phyloP scores from a whole-genome alignment of 169 alveolate genomes.

The Amoebophrya sp. region DNA sequence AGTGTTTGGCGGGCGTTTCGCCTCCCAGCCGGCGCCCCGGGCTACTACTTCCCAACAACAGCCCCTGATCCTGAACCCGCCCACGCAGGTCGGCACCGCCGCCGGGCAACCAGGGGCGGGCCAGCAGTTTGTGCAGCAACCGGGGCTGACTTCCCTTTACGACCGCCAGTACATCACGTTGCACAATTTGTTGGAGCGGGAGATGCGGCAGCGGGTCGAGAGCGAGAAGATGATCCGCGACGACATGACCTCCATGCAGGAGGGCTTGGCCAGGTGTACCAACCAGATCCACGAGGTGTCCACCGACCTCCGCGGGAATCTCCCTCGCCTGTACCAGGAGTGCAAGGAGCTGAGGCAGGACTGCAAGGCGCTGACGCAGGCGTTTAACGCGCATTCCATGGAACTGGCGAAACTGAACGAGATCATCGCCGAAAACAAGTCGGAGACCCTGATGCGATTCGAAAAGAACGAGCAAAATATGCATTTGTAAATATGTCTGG shows the following conservation, averaged over 20 bases:
- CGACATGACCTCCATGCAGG: slow-evolving; percentile 9
- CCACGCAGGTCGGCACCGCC: no score
- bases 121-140: no score
- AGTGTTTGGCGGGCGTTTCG: no score
- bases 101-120: background rate
- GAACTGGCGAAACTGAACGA: background rate
- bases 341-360: slow-evolving; percentile 17
- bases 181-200: background rate
- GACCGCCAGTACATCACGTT: slow-evolving; percentile 7
- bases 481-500: no score
- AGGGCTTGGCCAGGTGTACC: background rate
- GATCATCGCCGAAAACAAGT: background rate
- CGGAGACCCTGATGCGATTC: no score
- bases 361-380: background rate
- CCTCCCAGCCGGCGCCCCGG: no score
- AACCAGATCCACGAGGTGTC: background rate
- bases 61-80: no score
- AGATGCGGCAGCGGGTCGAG: slow-evolving; percentile 19
- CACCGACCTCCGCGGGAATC: background rate
- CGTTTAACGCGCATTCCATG: background rate
- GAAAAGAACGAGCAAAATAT: no score
- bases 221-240: slow-evolving; percentile 3
- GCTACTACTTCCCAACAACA: no score
- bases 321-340: background rate
- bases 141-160: background rate